Percentiles rank a stretch among this genome's conserved stretches.
phyloP scores from a whole-genome alignment of 805 yeast genomes.

The Schwanniomyces sp. region DNA sequence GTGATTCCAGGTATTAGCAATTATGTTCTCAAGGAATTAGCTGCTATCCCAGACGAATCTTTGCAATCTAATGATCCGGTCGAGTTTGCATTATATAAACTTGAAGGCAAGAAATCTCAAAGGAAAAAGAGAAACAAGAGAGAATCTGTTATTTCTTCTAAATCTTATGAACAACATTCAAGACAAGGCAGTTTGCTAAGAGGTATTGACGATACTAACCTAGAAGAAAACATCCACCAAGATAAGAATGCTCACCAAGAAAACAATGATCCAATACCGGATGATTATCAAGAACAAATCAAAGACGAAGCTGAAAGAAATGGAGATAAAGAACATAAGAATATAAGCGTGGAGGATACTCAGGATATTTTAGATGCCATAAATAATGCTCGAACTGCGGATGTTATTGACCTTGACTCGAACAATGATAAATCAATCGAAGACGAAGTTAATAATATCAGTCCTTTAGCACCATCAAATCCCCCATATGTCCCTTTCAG shows the following conservation, averaged over 20 bases:
- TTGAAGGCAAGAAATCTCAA: constrained; percentile 59
- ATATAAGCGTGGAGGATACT: constrained; percentile 19
- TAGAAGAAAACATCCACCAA: too few species aligned
- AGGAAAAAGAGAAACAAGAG: neutral
- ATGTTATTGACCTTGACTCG: constrained; percentile 17
- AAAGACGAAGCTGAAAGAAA: neutral
- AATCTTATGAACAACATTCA: neutral
- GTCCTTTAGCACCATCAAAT: neutral
- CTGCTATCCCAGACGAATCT: constrained; percentile 81
- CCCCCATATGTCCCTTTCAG: neutral
- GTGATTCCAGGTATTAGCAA: constrained; percentile 57
- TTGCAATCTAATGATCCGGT: constrained; percentile 67
- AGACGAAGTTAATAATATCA: neutral
- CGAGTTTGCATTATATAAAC: constrained; percentile 67
- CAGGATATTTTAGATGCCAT: constrained; percentile 39
- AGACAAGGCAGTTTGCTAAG: neutral
- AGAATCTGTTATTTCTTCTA: neutral
- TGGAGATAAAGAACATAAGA: neutral
- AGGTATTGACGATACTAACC: neutral
- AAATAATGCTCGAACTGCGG: constrained; percentile 40
- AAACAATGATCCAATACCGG: neutral
- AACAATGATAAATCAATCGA: neutral
- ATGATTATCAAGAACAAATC: neutral
- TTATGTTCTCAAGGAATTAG: constrained; percentile 54
- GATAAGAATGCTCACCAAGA: neutral